Evolutionary conservation across 2,329 filamentous ascomycete genomes (phyloP), one percentile per base, ranked within the genome.

Genomic region (Xylaria sp.): DNA sequence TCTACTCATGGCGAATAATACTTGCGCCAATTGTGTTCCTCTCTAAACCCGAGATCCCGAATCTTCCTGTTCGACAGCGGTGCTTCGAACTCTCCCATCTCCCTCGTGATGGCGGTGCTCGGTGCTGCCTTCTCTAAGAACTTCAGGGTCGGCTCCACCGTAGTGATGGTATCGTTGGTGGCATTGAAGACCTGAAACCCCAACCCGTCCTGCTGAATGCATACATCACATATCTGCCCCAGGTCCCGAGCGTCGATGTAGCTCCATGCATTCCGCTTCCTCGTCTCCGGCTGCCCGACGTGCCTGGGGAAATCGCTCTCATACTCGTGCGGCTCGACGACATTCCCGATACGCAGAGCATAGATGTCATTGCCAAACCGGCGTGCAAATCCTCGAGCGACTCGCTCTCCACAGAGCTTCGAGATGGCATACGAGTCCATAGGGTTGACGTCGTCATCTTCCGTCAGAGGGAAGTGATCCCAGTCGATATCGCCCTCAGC

Each of bases 171-270:
- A 72, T 88, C 84, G 73, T 90, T 90, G 0, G 87, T 88, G 1
- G 87, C 88, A 73, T 90, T 90, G 77, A 90, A 90, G 0, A 90
- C 79, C 74, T 90, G 87, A 71, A 88, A 90, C 0, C 88, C 88
- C 9, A 90, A 73, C 0, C 85, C 87, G 73, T 83, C 82, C 71
- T 84, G 86, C 68, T 82, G 71, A 4, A 90, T 81, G 19, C 81
- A 83, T 8, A 86, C 73, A 69, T 89, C 80, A 73, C 86, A 89
- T 65, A 90, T 90, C 76, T 88, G 85, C 0, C 87, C 89, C 2
- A 90, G 75, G 72, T 90, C 88, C 3, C 88, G 77, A 0, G 86
- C 86, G 75, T 90, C 88, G 24, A 88, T 88, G 75, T 91, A 90
- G 24, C 82, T 85, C 88, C 88, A 90, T 0, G 85, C 88, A 74